Percentiles rank a stretch among this genome's conserved stretches.
Conservation (phyloP, 1,284 basidiomycete species). For the Athelia sp. region DNA sequence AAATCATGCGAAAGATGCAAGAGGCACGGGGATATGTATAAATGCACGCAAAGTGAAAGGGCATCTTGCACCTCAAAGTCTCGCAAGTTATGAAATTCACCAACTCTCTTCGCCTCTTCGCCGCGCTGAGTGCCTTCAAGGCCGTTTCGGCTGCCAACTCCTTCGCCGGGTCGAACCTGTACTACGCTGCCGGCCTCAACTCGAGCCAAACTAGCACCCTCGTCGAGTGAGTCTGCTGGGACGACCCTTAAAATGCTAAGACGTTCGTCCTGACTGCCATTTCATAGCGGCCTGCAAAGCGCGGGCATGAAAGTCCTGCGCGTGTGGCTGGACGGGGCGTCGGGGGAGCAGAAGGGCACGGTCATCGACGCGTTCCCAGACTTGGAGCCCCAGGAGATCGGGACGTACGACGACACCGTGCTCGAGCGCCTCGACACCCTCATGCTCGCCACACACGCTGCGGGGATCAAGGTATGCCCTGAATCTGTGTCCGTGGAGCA, state of each 20-base stretch:
- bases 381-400: conserved; percentile 29
- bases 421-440: conserved; percentile 32
- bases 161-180: conserved; percentile 27
- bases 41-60: no score
- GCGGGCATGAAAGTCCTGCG: conserved; percentile 27
- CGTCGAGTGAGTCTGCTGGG: conserved; percentile 14
- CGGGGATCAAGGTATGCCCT: conserved; percentile 28
- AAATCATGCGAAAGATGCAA: no score
- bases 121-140: not conserved
- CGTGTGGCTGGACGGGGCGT: conserved; percentile 28
- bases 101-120: not conserved
- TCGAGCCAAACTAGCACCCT: conserved; percentile 18
- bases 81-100: conserved; percentile 1
- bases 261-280: not conserved
- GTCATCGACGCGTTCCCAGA: conserved; percentile 22
- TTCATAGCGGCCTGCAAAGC: conserved; percentile 21
- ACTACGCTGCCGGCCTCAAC: conserved; percentile 26
- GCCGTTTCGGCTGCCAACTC: conserved; percentile 18
- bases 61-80: no score
- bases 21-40: no score
- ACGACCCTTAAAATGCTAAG: not conserved
- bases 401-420: conserved; percentile 34
- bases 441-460: conserved; percentile 29
- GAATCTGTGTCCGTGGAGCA: not conserved
- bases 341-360: conserved; percentile 23